Conservation (phyloP, 2,329 filamentous ascomycete genomes). For the Mariannaea sp. region DNA sequence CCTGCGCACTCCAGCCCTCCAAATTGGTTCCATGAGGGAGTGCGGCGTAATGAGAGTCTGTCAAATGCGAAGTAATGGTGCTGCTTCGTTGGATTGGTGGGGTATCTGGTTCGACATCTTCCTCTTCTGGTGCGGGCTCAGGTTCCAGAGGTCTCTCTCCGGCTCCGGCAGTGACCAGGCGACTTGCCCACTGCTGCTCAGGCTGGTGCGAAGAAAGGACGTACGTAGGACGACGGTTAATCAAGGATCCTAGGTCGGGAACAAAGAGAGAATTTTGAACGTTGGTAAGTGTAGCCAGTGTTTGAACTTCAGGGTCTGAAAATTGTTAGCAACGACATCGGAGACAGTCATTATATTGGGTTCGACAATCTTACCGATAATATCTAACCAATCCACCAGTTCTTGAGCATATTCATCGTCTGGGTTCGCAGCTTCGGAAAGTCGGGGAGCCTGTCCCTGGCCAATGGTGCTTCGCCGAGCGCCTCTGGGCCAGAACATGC, state of each 20-base stretch:
- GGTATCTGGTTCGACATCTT: slow-evolving; percentile 17
- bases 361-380: slow-evolving; percentile 41
- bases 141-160: slow-evolving; percentile 26
- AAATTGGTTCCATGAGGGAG: slow-evolving; percentile 74
- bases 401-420: slow-evolving; percentile 46
- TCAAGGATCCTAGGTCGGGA: slow-evolving; percentile 73
- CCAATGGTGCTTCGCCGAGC: slow-evolving; percentile 11
- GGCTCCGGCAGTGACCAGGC: slow-evolving; percentile 21
- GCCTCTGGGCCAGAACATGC: slow-evolving; percentile 37
- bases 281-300: slow-evolving; percentile 83
- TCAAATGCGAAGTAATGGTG: slow-evolving; percentile 71
- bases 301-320: slow-evolving; percentile 80
- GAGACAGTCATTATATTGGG: background rate
- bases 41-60: slow-evolving; percentile 76
- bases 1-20: slow-evolving; percentile 74
- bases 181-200: slow-evolving; percentile 33
- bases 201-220: slow-evolving; percentile 60
- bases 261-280: slow-evolving; percentile 89
- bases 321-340: slow-evolving; percentile 6
- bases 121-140: slow-evolving; percentile 2
- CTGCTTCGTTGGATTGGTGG: slow-evolving; percentile 46
- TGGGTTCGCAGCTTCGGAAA: slow-evolving; percentile 12
- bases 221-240: slow-evolving; percentile 82
- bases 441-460: no score
- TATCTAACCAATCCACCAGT: slow-evolving; percentile 48